Percentiles rank a stretch among this genome's conserved stretches.
These are phyloP conservation scores for Wakefieldia striispora DNA, from an alignment of 768 basidiomycete genomes.

Conservation along the genomic window DNA sequence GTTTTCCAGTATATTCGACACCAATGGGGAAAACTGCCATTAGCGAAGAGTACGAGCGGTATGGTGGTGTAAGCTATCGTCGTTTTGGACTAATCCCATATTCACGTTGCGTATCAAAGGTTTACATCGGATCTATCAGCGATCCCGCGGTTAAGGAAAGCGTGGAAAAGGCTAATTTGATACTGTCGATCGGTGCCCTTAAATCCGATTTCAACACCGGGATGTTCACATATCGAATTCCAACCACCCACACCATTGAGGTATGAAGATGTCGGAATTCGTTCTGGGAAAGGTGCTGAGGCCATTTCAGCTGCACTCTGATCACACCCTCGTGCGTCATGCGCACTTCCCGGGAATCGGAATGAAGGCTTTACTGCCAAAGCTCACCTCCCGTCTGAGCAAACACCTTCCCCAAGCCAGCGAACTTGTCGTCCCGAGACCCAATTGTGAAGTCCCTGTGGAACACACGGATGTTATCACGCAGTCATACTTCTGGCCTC, in stretches of 20 bases:
- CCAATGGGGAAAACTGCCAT: slow-evolving; percentile 83
- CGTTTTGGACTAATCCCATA: background rate
- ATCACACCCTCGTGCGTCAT: slow-evolving; percentile 63
- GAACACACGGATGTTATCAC: slow-evolving; percentile 56
- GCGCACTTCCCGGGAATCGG: slow-evolving; percentile 64
- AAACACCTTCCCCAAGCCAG: slow-evolving; percentile 39
- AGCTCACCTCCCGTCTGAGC: slow-evolving; percentile 56
- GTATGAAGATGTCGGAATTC: slow-evolving; percentile 32
- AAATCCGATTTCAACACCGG: slow-evolving; percentile 88
- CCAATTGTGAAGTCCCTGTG: slow-evolving; percentile 42
- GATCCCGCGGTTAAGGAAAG: slow-evolving; percentile 63
- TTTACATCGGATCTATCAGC: slow-evolving; percentile 73
- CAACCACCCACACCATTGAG: slow-evolving; percentile 58
- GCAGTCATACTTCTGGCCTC: slow-evolving; percentile 85
- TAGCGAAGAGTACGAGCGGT: slow-evolving; percentile 67
- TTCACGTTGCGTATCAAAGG: slow-evolving; percentile 38
- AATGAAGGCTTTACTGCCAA: slow-evolving; percentile 76
- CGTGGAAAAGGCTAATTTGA: slow-evolving; percentile 73
- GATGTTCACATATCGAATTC: slow-evolving; percentile 76
- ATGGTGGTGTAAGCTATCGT: slow-evolving; percentile 66
- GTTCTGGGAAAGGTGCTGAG: background rate
- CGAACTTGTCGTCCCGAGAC: slow-evolving; percentile 46
- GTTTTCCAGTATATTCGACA: slow-evolving; percentile 69
- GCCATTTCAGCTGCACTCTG: slow-evolving; percentile 67
- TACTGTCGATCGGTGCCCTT: slow-evolving; percentile 68